These are phyloP conservation scores for Yamadazyma kanchanaburiensis DNA, from an alignment of 1,139 yeast genomes.

Conservation along the genomic window DNA sequence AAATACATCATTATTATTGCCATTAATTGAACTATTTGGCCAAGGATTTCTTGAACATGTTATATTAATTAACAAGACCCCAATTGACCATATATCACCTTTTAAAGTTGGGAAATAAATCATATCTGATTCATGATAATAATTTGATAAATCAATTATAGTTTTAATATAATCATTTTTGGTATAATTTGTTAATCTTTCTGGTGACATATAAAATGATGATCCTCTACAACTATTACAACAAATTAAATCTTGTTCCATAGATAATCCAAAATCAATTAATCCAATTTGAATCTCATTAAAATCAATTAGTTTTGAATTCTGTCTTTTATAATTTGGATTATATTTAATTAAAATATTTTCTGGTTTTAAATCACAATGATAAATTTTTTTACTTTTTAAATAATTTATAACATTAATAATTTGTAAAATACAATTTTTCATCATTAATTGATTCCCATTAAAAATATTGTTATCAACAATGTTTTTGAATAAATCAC, in stretches of 20 bases:
- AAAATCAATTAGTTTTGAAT: constrained; percentile 35
- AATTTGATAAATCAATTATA: constrained; percentile 29
- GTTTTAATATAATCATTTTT: constrained; percentile 27
- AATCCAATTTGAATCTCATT: constrained; percentile 58
- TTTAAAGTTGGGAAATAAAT: constrained; percentile 61
- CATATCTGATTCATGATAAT: constrained; percentile 17
- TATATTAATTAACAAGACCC: constrained; percentile 74
- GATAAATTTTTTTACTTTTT: constrained; percentile 64
- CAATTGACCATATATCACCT: constrained; percentile 89
- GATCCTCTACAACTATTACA: constrained; percentile 84
- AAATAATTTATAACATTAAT: constrained; percentile 72
- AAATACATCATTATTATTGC: constrained; percentile 58
- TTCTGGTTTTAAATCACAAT: constrained; percentile 92
- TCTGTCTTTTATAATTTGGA: constrained; percentile 20
- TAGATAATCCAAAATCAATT: constrained; percentile 87
- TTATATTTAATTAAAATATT: constrained; percentile 60
- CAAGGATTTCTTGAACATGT: constrained; percentile 89
- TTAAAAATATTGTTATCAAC: constrained; percentile 14
- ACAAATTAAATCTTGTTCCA: constrained; percentile 53
- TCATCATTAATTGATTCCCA: constrained; percentile 43
- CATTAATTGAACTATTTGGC: constrained; percentile 69
- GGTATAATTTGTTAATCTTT: constrained; percentile 55
- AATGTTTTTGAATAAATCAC: constrained; percentile 78
- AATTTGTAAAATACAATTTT: constrained; percentile 71
- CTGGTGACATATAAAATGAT: constrained; percentile 92